phyloP scores from a whole-genome alignment of 2,329 filamentous ascomycete genomes.

The Simplicillium sp. region DNA sequence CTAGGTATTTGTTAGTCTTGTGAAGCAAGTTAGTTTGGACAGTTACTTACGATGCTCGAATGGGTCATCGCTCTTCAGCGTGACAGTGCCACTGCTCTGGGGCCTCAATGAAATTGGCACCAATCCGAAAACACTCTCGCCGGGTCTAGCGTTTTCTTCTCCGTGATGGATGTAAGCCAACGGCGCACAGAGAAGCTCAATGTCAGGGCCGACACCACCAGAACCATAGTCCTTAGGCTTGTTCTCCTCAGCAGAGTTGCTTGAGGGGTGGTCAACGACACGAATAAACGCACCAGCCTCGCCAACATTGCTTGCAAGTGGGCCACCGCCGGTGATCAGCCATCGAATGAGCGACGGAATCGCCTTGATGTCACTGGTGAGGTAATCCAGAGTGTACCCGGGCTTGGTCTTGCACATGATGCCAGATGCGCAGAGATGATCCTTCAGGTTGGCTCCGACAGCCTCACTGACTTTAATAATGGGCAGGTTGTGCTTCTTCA shows the following conservation, averaged over 20 bases:
- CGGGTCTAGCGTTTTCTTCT: constrained; percentile 6
- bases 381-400: constrained; percentile 8
- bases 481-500: constrained; percentile 31
- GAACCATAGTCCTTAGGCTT: constrained; percentile 9
- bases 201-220: constrained; percentile 8
- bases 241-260: constrained; percentile 1
- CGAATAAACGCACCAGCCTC: constrained; percentile 11
- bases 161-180: constrained; percentile 11
- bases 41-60: constrained; percentile 11
- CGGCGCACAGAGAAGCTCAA: constrained; percentile 9
- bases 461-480: constrained; percentile 47
- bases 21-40: not conserved
- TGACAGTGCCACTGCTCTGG: constrained; percentile 9
- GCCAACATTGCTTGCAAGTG: constrained; percentile 10
- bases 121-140: constrained; percentile 6
- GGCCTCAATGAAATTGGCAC: constrained; percentile 8
- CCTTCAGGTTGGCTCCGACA: constrained; percentile 44
- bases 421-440: constrained; percentile 12
- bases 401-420: constrained; percentile 9
- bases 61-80: constrained; percentile 8
- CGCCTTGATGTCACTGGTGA: constrained; percentile 6
- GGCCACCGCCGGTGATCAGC: constrained; percentile 9
- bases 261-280: constrained; percentile 7
- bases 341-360: constrained; percentile 9
- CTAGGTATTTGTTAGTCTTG: constrained; percentile 3